A percentile compares a stretch with the other conserved stretches of the same genome.
Conservation (phyloP, 2,329 filamentous ascomycete species). For the Plectosphaerella cucumerina region DNA sequence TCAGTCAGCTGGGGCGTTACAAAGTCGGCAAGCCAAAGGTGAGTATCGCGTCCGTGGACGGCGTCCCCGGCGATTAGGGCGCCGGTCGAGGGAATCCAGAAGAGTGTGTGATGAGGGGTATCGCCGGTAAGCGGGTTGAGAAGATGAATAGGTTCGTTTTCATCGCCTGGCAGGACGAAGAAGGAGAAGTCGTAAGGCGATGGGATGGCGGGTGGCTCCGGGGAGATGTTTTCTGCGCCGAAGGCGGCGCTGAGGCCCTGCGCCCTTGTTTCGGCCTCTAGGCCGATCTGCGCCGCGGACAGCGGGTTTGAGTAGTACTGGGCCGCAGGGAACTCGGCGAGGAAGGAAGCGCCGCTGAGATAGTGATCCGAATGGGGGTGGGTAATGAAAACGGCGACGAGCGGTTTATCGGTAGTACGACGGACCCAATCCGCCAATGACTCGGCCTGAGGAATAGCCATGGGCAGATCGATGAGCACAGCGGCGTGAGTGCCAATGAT, state of each 20-base stretch:
- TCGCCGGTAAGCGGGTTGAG: constrained; percentile 3
- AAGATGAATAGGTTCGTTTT: constrained; percentile 5
- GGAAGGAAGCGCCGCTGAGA: constrained; percentile 7
- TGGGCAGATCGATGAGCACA: constrained; percentile 5
- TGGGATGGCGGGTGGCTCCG: constrained; percentile 4
- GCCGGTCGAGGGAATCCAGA: constrained; percentile 6
- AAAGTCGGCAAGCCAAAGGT: constrained; percentile 10
- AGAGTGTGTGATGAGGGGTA: constrained; percentile 4
- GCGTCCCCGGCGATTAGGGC: constrained; percentile 7
- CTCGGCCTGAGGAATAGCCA: constrained; percentile 2
- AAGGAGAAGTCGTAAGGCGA: constrained; percentile 8
- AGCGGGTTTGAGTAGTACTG: constrained; percentile 7
- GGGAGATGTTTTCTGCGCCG: too few species aligned
- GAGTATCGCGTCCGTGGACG: constrained; percentile 7
- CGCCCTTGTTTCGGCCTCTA: constrained; percentile 4
- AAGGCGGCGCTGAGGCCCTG: too few species aligned
- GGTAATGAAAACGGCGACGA: constrained; percentile 4
- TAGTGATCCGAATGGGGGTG: constrained; percentile 8
- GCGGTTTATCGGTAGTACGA: constrained; percentile 8
- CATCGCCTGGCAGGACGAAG: constrained; percentile 5
- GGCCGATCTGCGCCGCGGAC: neutral
- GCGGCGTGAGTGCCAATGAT: constrained; percentile 7
- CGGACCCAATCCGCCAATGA: constrained; percentile 3
- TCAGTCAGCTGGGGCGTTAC: constrained; percentile 3
- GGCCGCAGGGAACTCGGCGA: constrained; percentile 3